phyloP scores from a whole-genome alignment of 306 rosid species.

The Quercus rubra region DNA sequence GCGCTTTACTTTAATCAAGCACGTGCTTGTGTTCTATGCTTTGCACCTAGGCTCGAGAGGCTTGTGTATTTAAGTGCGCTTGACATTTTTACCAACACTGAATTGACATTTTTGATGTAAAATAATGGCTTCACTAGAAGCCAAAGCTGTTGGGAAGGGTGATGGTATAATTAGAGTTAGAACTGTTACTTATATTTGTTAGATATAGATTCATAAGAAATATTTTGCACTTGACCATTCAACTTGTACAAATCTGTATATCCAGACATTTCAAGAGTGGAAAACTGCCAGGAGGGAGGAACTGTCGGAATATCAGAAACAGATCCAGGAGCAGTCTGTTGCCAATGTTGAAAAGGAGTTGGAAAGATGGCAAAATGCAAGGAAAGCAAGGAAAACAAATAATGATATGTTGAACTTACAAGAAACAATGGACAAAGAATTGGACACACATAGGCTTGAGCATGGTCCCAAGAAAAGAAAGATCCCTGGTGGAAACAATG shows the following conservation, averaged over 20 bases:
- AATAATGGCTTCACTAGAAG: not conserved
- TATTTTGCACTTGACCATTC: not conserved
- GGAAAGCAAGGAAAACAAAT: slow-evolving; percentile 64
- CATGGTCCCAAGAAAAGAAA: slow-evolving; percentile 96
- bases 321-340: slow-evolving; percentile 78
- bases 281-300: slow-evolving; percentile 87
- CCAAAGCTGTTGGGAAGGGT: not conserved
- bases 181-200: not conserved
- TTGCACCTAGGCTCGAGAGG: too few species aligned
- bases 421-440: slow-evolving; percentile 98
- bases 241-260: slow-evolving; percentile 1
- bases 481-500: slow-evolving; percentile 74
- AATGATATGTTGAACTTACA: slow-evolving; percentile 71
- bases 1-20: too few species aligned
- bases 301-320: slow-evolving; percentile 76
- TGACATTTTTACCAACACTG: too few species aligned
- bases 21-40: too few species aligned
- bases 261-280: slow-evolving; percentile 84
- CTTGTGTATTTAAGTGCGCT: too few species aligned
- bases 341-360: slow-evolving; percentile 90
- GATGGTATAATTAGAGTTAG: not conserved
- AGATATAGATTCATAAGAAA: not conserved
- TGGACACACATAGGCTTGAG: slow-evolving; percentile 96
- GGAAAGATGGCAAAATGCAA: slow-evolving; percentile 95
- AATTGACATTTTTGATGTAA: not conserved